Conservation (phyloP, 768 basidiomycete genomes). For the Agrocybe chaxingu region DNA sequence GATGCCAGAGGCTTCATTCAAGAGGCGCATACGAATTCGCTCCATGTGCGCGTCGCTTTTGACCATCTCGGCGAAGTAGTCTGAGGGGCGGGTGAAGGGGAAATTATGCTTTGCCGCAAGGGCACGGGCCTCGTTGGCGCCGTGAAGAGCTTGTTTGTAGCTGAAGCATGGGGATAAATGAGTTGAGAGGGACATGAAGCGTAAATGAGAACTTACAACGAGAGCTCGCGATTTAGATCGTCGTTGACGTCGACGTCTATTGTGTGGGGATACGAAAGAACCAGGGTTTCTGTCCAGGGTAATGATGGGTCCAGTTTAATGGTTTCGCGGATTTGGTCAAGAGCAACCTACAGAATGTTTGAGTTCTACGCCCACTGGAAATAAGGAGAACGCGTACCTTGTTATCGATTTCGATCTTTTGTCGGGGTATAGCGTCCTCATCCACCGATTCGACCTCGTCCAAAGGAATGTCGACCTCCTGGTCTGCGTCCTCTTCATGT, state of each 20-base stretch:
- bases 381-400: constrained; percentile 42
- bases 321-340: constrained; percentile 76
- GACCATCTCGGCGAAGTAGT: constrained; percentile 99
- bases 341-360: constrained; percentile 50
- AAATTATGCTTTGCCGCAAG: constrained; percentile 78
- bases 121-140: constrained; percentile 69
- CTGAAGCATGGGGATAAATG: constrained; percentile 35
- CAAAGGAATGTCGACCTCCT: constrained; percentile 45
- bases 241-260: constrained; percentile 79
- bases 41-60: constrained; percentile 98
- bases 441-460: constrained; percentile 75
- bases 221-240: constrained; percentile 92
- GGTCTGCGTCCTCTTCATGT: constrained; percentile 31
- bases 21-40: constrained; percentile 82
- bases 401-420: constrained; percentile 84
- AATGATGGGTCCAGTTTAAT: constrained; percentile 73
- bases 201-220: constrained; percentile 64
- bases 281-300: constrained; percentile 83
- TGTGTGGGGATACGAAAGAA: constrained; percentile 65
- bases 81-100: constrained; percentile 86
- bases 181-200: background rate
- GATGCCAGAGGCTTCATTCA: constrained; percentile 86
- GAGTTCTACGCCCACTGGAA: background rate
- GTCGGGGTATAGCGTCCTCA: constrained; percentile 76
- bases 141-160: constrained; percentile 92